Evolutionary conservation across 768 basidiomycete genomes (phyloP), one percentile per base, ranked within the genome.

Genomic region (Pleurotus eryngii): DNA sequence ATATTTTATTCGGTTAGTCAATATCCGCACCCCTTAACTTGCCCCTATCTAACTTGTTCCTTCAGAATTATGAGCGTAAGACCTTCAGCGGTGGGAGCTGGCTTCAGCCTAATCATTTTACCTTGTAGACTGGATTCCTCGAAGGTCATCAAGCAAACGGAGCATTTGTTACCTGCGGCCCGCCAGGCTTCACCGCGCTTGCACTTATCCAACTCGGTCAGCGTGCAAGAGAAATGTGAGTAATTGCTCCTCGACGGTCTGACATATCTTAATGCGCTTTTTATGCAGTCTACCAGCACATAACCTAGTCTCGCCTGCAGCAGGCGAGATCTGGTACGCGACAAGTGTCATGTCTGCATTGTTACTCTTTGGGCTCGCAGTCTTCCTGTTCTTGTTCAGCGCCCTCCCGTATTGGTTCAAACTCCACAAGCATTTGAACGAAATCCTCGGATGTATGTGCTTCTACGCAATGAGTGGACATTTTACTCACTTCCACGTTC

Each of bases 391-490:
- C 61, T 39, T 74, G 24, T 77, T 79, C 46, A 76, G 76, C 6
- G 65, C 74, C 27, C 57, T 79, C 18, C 77, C 77, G 17, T 79
- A 77, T 60, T 77, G 77, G 76, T 79, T 76, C 69, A 80, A 80
- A 65, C 61, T 79, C 30, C 73, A 79, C 64, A 79, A 76, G 64
- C 63, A 74, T 48, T 68, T 80, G 46, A 63, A 68, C 57, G 77
- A 80, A 55, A 80, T 79, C 53, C 71, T 80, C 18, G 76, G 77
- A 59, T 79, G 78, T 73, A 57, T 55, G 74, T 65, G 18, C 39
- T 46, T 17, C n/a, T 9, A 14, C 50, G 54, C 30, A 35, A 35
- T 35, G 9, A 11, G 9, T 35, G 30, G 8, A 11, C 30, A 35
- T 11, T 35, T 35, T 11, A 11, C 30, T 35, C 8, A 35, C 11